These are phyloP conservation scores for Luvunga scandens DNA, from an alignment of 345 rosid species.

Conservation along the genomic window DNA sequence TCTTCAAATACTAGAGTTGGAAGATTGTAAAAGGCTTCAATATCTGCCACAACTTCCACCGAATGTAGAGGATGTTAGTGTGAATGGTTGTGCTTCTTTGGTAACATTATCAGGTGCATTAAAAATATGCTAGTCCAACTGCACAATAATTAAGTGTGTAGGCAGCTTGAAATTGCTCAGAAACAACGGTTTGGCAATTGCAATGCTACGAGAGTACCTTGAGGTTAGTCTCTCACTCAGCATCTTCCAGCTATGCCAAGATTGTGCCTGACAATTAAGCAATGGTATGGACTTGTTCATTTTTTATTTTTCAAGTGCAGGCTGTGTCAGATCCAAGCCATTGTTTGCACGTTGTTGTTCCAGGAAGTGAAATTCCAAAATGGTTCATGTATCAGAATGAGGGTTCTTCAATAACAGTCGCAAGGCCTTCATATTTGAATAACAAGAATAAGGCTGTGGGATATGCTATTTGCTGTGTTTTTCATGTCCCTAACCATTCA, in stretches of 20 bases:
- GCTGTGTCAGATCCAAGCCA: no score
- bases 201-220: not conserved
- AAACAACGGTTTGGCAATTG: not conserved
- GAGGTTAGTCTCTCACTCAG: not conserved
- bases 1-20: no score
- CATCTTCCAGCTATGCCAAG: not conserved
- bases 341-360: no score
- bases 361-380: no score
- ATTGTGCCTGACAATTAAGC: not conserved
- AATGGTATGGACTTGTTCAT: not conserved
- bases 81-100: slow-evolving; percentile 10
- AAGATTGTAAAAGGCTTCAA: slow-evolving; percentile 8
- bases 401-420: not conserved
- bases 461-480: not conserved
- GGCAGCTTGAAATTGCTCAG: slow-evolving; percentile 7
- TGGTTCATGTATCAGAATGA: no score
- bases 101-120: slow-evolving; percentile 13
- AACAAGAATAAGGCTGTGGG: not conserved
- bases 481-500: not conserved
- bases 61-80: no score
- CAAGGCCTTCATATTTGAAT: not conserved
- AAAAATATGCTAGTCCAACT: not conserved
- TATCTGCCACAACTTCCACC: no score
- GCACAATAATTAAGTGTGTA: not conserved
- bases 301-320: not conserved